Percentiles rank a stretch among this genome's conserved stretches.
Conservation (phyloP, 345 rosid species). For the Moringa oleifera region DNA sequence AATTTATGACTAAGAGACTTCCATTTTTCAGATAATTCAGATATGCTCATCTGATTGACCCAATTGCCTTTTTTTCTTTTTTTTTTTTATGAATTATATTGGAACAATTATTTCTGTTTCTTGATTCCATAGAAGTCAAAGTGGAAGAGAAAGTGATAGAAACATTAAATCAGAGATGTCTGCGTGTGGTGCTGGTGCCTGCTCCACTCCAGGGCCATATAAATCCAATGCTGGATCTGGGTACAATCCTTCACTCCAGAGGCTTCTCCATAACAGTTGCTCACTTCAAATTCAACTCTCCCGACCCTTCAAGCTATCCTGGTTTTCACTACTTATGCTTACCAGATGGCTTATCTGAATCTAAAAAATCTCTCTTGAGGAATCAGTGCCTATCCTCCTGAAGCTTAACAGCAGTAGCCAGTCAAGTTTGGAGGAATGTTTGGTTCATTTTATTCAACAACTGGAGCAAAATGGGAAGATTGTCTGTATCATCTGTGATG, state of each 20-base stretch:
- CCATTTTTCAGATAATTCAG: too few species aligned
- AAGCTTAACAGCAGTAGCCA: slow-evolving; percentile 24
- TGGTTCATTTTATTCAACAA: too few species aligned
- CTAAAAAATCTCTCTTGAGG: background rate
- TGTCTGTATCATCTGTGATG: slow-evolving; percentile 7
- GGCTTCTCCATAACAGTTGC: slow-evolving; percentile 52
- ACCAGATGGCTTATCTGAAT: slow-evolving; percentile 16
- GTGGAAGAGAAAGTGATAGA: too few species aligned
- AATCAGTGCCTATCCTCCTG: too few species aligned
- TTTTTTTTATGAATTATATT: too few species aligned
- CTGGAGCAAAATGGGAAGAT: too few species aligned
- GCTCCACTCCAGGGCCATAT: slow-evolving; percentile 57
- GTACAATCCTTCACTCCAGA: slow-evolving; percentile 35
- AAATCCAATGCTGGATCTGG: slow-evolving; percentile 62
- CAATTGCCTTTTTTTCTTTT: too few species aligned
- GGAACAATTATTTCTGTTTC: too few species aligned
- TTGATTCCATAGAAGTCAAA: too few species aligned
- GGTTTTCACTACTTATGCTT: slow-evolving; percentile 23
- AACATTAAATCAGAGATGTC: too few species aligned
- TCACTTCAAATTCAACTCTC: slow-evolving; percentile 31
- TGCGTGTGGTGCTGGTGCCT: slow-evolving; percentile 36
- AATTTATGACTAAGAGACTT: too few species aligned
- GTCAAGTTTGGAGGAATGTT: slow-evolving; percentile 7
- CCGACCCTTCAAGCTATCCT: slow-evolving; percentile 11
- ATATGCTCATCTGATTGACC: too few species aligned